These are phyloP conservation scores for Candida sp. DNA, from an alignment of 1,139 yeast species.

Conservation along the genomic window DNA sequence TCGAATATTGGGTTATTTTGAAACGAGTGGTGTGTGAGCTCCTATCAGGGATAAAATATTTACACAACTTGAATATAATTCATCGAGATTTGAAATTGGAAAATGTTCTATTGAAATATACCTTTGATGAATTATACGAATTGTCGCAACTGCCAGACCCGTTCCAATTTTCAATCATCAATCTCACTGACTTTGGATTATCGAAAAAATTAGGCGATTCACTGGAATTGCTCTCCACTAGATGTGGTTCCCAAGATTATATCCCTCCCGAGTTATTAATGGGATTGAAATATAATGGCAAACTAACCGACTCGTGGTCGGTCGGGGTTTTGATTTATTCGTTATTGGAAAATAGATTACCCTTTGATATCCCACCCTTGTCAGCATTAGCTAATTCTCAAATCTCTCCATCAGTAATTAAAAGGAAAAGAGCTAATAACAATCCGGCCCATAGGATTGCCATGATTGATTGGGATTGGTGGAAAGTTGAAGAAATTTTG, in stretches of 20 bases:
- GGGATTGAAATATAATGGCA: slow-evolving; percentile 90
- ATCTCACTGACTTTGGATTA: slow-evolving; percentile 85
- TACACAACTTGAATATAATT: slow-evolving; percentile 65
- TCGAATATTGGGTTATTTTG: slow-evolving; percentile 44
- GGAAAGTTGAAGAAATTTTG: slow-evolving; percentile 18
- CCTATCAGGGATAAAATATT: slow-evolving; percentile 63
- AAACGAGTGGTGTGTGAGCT: slow-evolving; percentile 68
- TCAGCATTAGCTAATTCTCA: slow-evolving; percentile 24
- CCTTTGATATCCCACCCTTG: slow-evolving; percentile 68
- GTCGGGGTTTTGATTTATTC: slow-evolving; percentile 87
- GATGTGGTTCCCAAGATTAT: slow-evolving; percentile 96
- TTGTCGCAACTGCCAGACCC: slow-evolving; percentile 4
- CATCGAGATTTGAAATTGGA: slow-evolving; percentile 91
- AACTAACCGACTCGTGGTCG: slow-evolving; percentile 91
- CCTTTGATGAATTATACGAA: slow-evolving; percentile 12
- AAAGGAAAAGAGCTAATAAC: slow-evolving; percentile 50
- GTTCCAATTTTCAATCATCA: slow-evolving; percentile 41
- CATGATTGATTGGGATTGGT: slow-evolving; percentile 92
- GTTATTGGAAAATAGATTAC: slow-evolving; percentile 77
- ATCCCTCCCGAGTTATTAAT: slow-evolving; percentile 90
- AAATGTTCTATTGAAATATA: slow-evolving; percentile 56
- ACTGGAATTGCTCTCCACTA: slow-evolving; percentile 65
- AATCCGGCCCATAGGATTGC: slow-evolving; percentile 88
- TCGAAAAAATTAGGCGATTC: slow-evolving; percentile 62
- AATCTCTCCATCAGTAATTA: slow-evolving; percentile 43